Evolutionary conservation across 768 basidiomycete species (phyloP).

Genomic region (Panus rudis): DNA sequence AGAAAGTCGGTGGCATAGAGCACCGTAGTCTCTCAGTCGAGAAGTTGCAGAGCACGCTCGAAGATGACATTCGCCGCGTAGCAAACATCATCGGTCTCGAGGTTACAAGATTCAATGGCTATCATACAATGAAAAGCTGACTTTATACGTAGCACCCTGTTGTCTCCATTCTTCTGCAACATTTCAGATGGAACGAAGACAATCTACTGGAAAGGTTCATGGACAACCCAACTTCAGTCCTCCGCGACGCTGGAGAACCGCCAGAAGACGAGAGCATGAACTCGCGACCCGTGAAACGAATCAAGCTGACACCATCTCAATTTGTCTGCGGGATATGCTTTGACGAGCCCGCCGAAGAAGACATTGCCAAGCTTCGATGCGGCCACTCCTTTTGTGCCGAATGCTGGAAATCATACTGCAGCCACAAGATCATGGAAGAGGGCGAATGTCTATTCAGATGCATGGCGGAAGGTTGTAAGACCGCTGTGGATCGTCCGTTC

Average conservation of each 20-base stretch:
- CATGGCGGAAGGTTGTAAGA: slow-evolving; percentile 72
- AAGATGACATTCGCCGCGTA: slow-evolving; percentile 20
- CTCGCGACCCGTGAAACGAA: slow-evolving; percentile 20
- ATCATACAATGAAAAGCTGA: background rate
- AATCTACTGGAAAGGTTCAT: slow-evolving; percentile 92
- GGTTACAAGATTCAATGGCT: slow-evolving; percentile 13
- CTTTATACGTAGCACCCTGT: slow-evolving; percentile 44
- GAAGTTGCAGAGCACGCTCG: slow-evolving; percentile 17
- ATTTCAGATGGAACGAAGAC: slow-evolving; percentile 94
- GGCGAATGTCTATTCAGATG: slow-evolving; percentile 66
- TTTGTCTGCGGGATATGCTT: slow-evolving; percentile 94
- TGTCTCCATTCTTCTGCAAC: slow-evolving; percentile 73
- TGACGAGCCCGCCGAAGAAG: slow-evolving; percentile 48
- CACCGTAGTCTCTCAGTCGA: slow-evolving; percentile 17
- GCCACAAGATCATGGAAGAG: slow-evolving; percentile 76
- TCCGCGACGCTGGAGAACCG: slow-evolving; percentile 29
- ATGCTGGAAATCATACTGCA: slow-evolving; percentile 79
- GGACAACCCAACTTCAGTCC: slow-evolving; percentile 78
- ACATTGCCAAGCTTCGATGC: slow-evolving; percentile 69
- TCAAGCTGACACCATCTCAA: slow-evolving; percentile 26
- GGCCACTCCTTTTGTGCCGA: slow-evolving; percentile 75
- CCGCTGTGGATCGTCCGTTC: slow-evolving; percentile 56
- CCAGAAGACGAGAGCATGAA: slow-evolving; percentile 8
- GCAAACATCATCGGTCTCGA: slow-evolving; percentile 23
- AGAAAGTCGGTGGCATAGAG: slow-evolving; percentile 14